These are phyloP conservation scores for Acacia crassicarpa DNA, from an alignment of 306 rosid genomes.

Conservation along the genomic window DNA sequence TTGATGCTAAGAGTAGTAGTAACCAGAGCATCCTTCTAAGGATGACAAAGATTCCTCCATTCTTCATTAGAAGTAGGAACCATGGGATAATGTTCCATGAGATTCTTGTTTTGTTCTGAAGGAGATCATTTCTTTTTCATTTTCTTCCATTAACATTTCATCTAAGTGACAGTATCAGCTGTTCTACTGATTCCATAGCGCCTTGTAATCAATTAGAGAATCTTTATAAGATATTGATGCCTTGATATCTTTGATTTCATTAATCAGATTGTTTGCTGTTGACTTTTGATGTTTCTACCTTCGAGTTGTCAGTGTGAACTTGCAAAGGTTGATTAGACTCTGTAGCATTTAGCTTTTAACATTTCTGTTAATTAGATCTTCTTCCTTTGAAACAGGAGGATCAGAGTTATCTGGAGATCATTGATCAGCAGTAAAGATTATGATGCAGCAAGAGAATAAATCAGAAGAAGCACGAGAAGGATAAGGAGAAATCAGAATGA, in stretches of 20 bases:
- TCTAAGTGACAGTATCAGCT: background rate
- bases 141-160: background rate
- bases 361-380: background rate
- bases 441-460: background rate
- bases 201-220: background rate
- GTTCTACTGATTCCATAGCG: background rate
- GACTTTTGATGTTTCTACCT: background rate
- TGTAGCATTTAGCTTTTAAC: background rate
- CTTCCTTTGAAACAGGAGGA: background rate
- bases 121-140: background rate
- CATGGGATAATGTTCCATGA: background rate
- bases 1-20: no score
- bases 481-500: background rate
- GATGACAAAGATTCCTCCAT: background rate
- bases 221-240: background rate
- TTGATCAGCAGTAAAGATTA: background rate
- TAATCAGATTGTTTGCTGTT: background rate
- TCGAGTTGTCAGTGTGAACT: background rate
- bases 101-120: background rate
- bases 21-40: no score
- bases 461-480: background rate
- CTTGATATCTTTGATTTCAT: background rate
- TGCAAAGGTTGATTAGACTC: background rate
- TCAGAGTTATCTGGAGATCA: background rate
- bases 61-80: background rate